Conservation (phyloP, 1,139 yeast species). For the Kurtzmaniella quercitrusa region DNA sequence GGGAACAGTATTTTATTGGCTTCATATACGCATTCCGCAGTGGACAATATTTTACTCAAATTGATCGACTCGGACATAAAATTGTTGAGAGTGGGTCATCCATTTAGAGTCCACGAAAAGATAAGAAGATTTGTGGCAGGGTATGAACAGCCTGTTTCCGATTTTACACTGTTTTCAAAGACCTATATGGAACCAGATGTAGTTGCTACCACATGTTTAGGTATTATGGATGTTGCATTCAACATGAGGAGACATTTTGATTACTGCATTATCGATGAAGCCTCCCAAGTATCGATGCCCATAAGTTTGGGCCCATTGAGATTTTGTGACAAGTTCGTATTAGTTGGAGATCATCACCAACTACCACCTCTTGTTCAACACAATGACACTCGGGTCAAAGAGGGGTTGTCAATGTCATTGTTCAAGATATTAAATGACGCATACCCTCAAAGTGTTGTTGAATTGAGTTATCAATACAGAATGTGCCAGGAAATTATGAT, state of each 20-base stretch:
- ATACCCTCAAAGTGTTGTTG: slow-evolving; percentile 69
- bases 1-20: slow-evolving; percentile 72
- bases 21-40: slow-evolving; percentile 93
- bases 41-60: slow-evolving; percentile 83
- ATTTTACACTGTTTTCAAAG: slow-evolving; percentile 39
- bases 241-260: slow-evolving; percentile 62
- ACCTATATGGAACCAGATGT: slow-evolving; percentile 58
- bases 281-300: slow-evolving; percentile 92
- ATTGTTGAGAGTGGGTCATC: slow-evolving; percentile 56
- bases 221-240: slow-evolving; percentile 63
- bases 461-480: slow-evolving; percentile 79
- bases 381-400: slow-evolving; percentile 46
- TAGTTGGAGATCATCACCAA: slow-evolving; percentile 95
- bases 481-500: slow-evolving; percentile 91
- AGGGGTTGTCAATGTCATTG: slow-evolving; percentile 73
- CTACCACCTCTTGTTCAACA: slow-evolving; percentile 79
- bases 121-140: slow-evolving; percentile 53
- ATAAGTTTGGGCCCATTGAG: slow-evolving; percentile 84
- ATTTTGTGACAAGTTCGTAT: slow-evolving; percentile 69
- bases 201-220: slow-evolving; percentile 87
- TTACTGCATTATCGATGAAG: slow-evolving; percentile 93
- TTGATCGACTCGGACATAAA: slow-evolving; percentile 45
- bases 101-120: slow-evolving; percentile 57
- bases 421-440: slow-evolving; percentile 68
- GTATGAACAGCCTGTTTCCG: slow-evolving; percentile 31